Evolutionary conservation across 345 rosid species (phyloP), one percentile per base, ranked within the genome.

Genomic region (Camelina sativa): DNA sequence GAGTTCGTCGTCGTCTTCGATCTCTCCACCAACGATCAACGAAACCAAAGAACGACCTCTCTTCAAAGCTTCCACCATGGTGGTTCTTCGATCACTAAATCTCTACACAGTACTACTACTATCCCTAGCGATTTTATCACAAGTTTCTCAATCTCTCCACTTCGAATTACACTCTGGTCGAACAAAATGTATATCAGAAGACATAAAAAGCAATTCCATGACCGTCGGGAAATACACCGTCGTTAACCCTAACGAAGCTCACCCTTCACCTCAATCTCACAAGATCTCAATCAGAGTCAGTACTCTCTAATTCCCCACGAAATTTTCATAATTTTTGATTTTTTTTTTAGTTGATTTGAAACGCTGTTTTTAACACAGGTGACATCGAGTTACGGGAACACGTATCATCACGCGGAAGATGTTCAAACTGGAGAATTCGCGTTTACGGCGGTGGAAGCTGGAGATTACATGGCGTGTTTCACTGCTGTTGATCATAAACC

Each of bases 111-210:
- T 67, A 0, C 34, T 75, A 0, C 34, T 75, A 1, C 7, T 83
- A 6, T 15, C 53, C 13, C 0, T 86, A 1, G 84, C 71, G 73
- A 5, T 82, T 6, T 11, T 82, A 22, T 66, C 72, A 3, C 74
- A 71, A 8, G 22, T 72, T 4, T 78, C 90, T 11, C 71, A 80
- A 28, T 87, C 96, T 0, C 75, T 95, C 3, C 91, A 92, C 19
- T 92, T 95, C 85, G 97, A 95, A 48, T 13, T 95, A 53, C 83
- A 76, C 57, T 90, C 99, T 40, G 91, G 89, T 5, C 92, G 84
- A 64, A 88, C 96, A 5, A 95, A 89, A 67, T 95, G 99, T 80
- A 89, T 95, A 76, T 69, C 94, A 17, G 98, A 95, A 47, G 99
- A 95, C 81, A 86, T 95, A 73, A 86, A 86, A 69, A 84, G 82